Evolutionary conservation across 1,139 yeast species (phyloP), one percentile per base, ranked within the genome.

Genomic region (Geotrichum reessii): DNA sequence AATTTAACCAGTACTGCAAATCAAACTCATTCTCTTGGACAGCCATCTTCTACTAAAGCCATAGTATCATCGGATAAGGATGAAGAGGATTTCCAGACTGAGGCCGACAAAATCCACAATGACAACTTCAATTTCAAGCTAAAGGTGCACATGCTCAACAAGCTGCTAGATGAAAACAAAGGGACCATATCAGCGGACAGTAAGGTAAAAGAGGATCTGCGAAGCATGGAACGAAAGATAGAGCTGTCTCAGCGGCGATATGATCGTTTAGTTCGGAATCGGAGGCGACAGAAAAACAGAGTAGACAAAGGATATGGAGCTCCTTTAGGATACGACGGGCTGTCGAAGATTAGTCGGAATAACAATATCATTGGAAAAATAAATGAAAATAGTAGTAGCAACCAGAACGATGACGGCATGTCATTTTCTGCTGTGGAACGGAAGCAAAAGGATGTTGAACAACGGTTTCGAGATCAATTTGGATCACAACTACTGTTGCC

Each of bases 61-160:
- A 37, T 37, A 37, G 14, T 9, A 8, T 37, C 19, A n/a, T 37
- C 44, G 21, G 44, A 37, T 37, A 37, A 37, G 1, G 52, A 53
- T 25, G 59, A 57, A 14, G 59, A 57, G 19, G 51, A 50, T 12
- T 47, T 47, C 2, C 54, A 50, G 17, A 50, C 58, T 14, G 44
- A 52, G 37, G 46, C 51, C 9, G 25, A 42, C 19, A 53, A 48
- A 50, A 56, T 59, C 21, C 58, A 59, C 27, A 59, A 62, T 5
- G 64, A 62, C 59, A 63, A 64, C 47, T 65, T 65, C 56, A 56
- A 61, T 37, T 55, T 63, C 33, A 64, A 64, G 51, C 58, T 64
- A 52, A 60, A 56, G 42, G 49, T 63, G 22, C 63, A 63, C 54
- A 63, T 61, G 58, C 53, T 65, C 46, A 58, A 60, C 47, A 63